These are phyloP conservation scores for Prototheca wickerhamii DNA, from an alignment of 163 green algal genomes.

Conservation along the genomic window DNA sequence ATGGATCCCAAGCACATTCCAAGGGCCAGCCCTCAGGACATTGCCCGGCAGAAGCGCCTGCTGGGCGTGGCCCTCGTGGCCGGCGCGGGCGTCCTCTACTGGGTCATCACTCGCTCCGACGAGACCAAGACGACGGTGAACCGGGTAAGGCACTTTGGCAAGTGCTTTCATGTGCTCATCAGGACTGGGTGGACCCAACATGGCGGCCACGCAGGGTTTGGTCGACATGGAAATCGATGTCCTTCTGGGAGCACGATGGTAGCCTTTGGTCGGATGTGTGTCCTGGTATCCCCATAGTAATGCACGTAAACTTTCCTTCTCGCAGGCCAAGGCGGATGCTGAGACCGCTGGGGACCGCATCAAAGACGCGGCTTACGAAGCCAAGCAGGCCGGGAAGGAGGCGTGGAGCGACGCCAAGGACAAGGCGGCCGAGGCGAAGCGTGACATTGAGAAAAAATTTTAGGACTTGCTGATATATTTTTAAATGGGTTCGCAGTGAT, in stretches of 20 bases:
- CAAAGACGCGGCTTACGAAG: neutral
- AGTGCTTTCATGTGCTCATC: too few relatives aligned
- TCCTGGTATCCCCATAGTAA: too few relatives aligned
- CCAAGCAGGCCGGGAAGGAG: neutral
- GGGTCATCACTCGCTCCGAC: neutral
- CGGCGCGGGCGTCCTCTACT: neutral
- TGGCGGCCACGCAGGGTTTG: too few relatives aligned
- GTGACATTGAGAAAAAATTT: neutral
- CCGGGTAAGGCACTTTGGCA: neutral
- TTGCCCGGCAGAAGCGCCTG: neutral
- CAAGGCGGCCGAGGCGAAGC: neutral
- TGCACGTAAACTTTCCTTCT: too few relatives aligned
- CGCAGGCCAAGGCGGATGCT: too few relatives aligned
- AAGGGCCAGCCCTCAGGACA: neutral
- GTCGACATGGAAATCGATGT: too few relatives aligned
- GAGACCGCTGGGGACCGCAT: neutral
- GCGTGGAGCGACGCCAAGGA: neutral
- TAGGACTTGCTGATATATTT: too few relatives aligned
- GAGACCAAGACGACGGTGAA: neutral
- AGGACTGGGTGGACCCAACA: too few relatives aligned
- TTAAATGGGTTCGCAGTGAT: too few relatives aligned
- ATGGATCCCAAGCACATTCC: constrained; percentile 1
- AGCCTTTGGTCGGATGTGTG: too few relatives aligned
- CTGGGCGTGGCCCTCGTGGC: neutral
- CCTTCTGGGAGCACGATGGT: too few relatives aligned